Conservation (phyloP, 139 green algal genomes). For the Micractinium sp. region DNA sequence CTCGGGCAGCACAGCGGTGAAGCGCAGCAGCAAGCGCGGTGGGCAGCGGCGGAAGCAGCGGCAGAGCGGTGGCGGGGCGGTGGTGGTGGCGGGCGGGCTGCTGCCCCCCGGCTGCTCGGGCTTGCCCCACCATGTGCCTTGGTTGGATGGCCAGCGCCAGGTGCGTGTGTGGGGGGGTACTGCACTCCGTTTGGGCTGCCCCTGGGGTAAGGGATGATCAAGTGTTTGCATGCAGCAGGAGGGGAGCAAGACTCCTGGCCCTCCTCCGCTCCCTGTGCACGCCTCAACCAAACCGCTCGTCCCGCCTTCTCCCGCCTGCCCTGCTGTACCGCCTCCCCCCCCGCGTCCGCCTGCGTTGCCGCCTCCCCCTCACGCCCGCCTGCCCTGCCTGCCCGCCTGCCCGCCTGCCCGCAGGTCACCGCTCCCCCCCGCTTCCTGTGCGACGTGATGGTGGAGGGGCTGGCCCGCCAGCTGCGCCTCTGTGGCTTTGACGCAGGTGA, state of each 20-base stretch:
- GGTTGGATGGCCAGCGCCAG: constrained; percentile 25
- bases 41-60: constrained; percentile 2
- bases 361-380: too few species aligned
- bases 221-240: too few species aligned
- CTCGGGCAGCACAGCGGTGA: background rate
- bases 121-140: constrained; percentile 38
- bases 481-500: constrained; percentile 59
- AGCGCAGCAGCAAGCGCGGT: constrained; percentile 11
- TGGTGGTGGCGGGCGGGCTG: background rate
- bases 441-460: constrained; percentile 59
- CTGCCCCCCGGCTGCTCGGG: background rate
- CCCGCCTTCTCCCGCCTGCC: background rate
- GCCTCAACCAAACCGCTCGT: too few species aligned
- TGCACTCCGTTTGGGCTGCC: too few species aligned
- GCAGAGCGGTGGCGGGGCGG: background rate
- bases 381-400: background rate
- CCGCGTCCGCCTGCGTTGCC: too few species aligned
- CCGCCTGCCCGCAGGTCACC: background rate
- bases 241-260: too few species aligned
- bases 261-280: too few species aligned
- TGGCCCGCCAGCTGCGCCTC: constrained; percentile 64
- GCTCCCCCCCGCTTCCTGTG: constrained; percentile 52
- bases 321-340: background rate
- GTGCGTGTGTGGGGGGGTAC: background rate
- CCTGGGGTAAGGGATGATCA: too few species aligned